A percentile compares a stretch with the other conserved stretches of the same genome.
Conservation (phyloP, 2,329 filamentous ascomycete genomes). For the Drechslerella stenobrocha region DNA sequence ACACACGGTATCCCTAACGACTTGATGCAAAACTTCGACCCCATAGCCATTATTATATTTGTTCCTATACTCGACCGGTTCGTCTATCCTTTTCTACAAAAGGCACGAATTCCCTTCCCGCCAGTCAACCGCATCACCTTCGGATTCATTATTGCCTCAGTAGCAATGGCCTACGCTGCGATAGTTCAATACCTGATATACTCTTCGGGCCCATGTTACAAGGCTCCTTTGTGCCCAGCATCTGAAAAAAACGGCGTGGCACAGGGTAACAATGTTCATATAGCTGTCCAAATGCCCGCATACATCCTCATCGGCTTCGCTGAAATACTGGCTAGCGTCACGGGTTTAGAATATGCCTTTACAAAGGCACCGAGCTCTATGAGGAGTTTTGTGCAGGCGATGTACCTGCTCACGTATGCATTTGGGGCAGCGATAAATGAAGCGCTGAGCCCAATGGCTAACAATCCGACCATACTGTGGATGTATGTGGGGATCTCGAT, state of each 20-base stretch:
- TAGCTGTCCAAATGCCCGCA: conserved; percentile 61
- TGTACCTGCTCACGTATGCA: conserved; percentile 64
- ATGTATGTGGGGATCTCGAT: conserved; percentile 54
- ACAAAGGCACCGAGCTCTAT: conserved; percentile 72
- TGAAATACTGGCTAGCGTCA: conserved; percentile 69
- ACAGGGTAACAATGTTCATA: conserved; percentile 59
- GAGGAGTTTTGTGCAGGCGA: conserved; percentile 65
- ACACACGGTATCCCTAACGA: conserved; percentile 65
- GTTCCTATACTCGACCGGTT: conserved; percentile 61
- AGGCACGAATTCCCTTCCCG: conserved; percentile 61
- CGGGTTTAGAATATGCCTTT: conserved; percentile 72
- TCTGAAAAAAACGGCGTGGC: conserved; percentile 52
- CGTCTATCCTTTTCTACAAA: conserved; percentile 64
- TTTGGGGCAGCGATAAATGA: conserved; percentile 62
- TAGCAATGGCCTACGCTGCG: conserved; percentile 63
- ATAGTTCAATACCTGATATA: conserved; percentile 66
- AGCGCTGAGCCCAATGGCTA: conserved; percentile 57
- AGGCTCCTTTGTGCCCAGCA: conserved; percentile 58
- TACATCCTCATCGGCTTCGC: conserved; percentile 63
- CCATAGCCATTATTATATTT: conserved; percentile 64
- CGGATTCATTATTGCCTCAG: conserved; percentile 62
- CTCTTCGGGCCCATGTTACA: conserved; percentile 61
- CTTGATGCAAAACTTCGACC: conserved; percentile 64
- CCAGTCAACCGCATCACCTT: conserved; percentile 64
- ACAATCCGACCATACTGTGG: conserved; percentile 58